A percentile compares a stretch with the other conserved stretches of the same genome.
These are phyloP conservation scores for bread wheat (Triticum aestivum) DNA, from an alignment of 176 grass and related monocot species.

Conservation along the genomic window DNA sequence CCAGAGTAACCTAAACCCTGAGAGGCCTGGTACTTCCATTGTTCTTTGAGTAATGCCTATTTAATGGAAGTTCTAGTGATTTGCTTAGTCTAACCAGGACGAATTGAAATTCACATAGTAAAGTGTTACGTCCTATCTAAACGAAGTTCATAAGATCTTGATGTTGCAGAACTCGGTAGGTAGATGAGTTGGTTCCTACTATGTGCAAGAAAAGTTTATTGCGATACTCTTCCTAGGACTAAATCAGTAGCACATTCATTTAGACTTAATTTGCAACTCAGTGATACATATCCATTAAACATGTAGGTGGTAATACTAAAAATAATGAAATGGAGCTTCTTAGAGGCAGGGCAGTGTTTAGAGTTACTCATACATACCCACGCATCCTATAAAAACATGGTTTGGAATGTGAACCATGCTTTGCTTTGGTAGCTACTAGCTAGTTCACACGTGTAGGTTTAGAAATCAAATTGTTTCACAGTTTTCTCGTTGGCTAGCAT, in stretches of 20 bases:
- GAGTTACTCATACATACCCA: background rate
- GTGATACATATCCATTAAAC: background rate
- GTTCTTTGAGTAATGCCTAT: background rate
- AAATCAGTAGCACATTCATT: background rate
- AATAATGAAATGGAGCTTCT: background rate
- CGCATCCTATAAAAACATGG: background rate
- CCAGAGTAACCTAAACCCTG: slow-evolving; percentile 71
- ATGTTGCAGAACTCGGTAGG: background rate
- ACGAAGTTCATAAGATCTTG: background rate
- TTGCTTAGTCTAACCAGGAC: background rate
- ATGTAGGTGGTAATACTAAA: background rate
- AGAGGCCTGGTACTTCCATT: slow-evolving; percentile 59
- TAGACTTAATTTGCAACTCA: slow-evolving; percentile 18
- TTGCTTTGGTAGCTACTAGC: background rate
- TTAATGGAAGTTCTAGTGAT: background rate
- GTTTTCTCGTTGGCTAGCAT: background rate
- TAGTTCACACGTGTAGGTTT: background rate
- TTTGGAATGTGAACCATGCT: background rate
- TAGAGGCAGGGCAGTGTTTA: background rate
- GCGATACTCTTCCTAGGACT: background rate
- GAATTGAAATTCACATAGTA: background rate
- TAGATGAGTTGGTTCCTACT: background rate
- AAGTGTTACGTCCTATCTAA: background rate
- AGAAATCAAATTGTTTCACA: background rate
- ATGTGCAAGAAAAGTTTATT: slow-evolving; percentile 11